Conservation (phyloP, 306 rosid genomes). For the Delonix regia region DNA sequence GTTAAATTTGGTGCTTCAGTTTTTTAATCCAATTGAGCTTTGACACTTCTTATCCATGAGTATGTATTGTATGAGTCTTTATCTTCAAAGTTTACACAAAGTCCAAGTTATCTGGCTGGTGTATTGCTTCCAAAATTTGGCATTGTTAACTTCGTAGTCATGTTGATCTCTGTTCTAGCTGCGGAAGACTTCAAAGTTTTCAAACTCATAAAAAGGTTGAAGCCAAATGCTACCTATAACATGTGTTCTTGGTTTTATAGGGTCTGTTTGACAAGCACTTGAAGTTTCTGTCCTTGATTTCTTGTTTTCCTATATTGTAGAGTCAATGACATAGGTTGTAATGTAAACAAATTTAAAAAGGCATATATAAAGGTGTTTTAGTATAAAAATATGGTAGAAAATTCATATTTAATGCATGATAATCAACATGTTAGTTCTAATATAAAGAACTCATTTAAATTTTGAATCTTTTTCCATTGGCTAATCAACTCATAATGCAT, state of each 20-base stretch:
- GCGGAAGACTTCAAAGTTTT: background rate
- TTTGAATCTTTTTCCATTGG: too few species aligned
- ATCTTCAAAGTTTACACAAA: slow-evolving; percentile 6
- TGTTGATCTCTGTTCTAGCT: slow-evolving; percentile 5
- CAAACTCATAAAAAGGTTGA: background rate
- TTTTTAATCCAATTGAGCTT: background rate
- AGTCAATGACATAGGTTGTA: too few species aligned
- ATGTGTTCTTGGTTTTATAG: background rate
- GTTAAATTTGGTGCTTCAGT: background rate
- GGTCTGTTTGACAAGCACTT: background rate
- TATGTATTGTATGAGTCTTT: background rate
- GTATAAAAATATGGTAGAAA: too few species aligned
- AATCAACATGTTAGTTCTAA: too few species aligned
- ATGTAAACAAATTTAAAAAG: too few species aligned
- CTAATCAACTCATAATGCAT: too few species aligned
- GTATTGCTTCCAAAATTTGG: slow-evolving; percentile 11
- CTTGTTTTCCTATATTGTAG: too few species aligned
- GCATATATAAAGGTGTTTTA: too few species aligned
- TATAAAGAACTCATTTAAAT: too few species aligned
- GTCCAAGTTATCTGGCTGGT: background rate
- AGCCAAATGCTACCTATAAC: background rate
- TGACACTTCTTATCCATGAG: background rate
- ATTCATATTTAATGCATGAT: too few species aligned
- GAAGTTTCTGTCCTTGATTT: too few species aligned
- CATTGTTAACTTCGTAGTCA: background rate